Evolutionary conservation across 1,284 basidiomycete genomes (phyloP), one percentile per base, ranked within the genome.

Genomic region (Microbotryum violaceum): DNA sequence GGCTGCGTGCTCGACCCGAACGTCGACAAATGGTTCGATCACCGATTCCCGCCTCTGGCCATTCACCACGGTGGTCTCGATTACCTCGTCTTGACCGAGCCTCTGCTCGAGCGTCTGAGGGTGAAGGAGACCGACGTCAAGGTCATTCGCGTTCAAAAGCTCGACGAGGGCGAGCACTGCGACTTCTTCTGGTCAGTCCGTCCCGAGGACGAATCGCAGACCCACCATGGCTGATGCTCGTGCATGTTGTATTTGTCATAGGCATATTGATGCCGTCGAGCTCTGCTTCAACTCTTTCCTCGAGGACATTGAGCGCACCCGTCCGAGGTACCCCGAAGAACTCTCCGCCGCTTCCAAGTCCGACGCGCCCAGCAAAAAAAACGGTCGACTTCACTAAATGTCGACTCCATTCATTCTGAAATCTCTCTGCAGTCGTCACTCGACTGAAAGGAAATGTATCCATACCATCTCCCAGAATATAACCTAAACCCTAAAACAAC

Each of bases 231-330:
- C 37, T 42, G 14, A 42, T 18, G 37, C 37, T 42, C 12, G 37
- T 79, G 78, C 63, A 79, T 78, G 64, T 81, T 21, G 37, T 16
- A 42, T 21, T 5, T 4, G 2, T 2, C 25, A 14, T 33, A 69
- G 81, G 80, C 79, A 80, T 3, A 81, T 81, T 2, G 81, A 83
- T 70, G 82, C 82, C 7, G 82, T 83, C 18, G 82, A 84, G 70
- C 81, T 82, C 77, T 66, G 59, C 52, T 75, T 74, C 64, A 37
- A 71, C n/a, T 74, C 76, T 29, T 74, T 77, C 52, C 56, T 76
- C 55, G 73, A 76, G 47, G 75, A 75, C 61, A 75, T 75, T 46
- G 75, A 76, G 65, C 59, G 58, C 20, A 74, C 75, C 2, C 65
- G 76, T 29, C 68, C 72, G 6, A 64, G 66, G 1, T 72, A 71